These are phyloP conservation scores for Eremochloa ophiuroides DNA, from an alignment of 176 grass and related monocot species.

Conservation along the genomic window DNA sequence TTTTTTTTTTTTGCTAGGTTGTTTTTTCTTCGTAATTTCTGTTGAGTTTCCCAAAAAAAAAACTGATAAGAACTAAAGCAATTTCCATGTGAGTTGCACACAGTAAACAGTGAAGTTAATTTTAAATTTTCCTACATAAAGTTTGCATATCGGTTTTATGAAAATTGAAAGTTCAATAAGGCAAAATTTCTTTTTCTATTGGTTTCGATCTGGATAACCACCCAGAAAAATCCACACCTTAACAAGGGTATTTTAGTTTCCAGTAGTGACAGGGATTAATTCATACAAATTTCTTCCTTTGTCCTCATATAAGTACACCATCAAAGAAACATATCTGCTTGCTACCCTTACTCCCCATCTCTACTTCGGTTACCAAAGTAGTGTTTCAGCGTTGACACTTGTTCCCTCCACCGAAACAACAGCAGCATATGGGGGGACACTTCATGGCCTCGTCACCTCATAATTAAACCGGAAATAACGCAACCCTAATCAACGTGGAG, in stretches of 20 bases:
- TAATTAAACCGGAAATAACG: not conserved
- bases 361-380: not conserved
- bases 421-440: not conserved
- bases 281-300: not conserved
- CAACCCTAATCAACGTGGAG: not conserved
- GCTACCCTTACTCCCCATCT: not conserved
- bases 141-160: not conserved
- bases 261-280: not conserved
- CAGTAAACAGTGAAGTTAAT: not conserved
- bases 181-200: not conserved
- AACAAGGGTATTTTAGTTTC: not conserved
- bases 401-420: conserved; percentile 18
- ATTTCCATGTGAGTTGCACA: not conserved
- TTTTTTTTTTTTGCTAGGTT: not conserved
- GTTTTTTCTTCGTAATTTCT: not conserved
- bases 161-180: not conserved
- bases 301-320: not conserved
- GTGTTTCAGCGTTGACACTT: not conserved
- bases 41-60: not conserved
- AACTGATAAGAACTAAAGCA: too few relatives aligned
- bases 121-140: not conserved
- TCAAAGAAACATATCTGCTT: not conserved
- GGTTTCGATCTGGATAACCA: not conserved
- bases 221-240: not conserved
- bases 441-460: not conserved